Percentiles rank a stretch among this genome's conserved stretches.
phyloP scores from a whole-genome alignment of 257 asterid species.

The Linderniella brevidens region DNA sequence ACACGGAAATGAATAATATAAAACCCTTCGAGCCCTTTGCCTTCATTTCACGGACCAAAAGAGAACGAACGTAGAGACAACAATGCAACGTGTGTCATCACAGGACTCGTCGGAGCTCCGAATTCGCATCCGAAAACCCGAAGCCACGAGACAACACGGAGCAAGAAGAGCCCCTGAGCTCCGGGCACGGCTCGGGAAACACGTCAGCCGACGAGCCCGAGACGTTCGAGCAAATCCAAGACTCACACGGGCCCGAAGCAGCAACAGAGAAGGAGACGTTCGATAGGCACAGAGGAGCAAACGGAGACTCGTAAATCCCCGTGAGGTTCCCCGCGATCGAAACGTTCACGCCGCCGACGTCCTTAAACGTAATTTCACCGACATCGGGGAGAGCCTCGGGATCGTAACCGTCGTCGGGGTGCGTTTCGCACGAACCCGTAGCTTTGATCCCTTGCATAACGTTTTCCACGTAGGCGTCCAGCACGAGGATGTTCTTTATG shows the following conservation, averaged over 20 bases:
- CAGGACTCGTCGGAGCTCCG: too few species aligned
- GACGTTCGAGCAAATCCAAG: conserved; percentile 52
- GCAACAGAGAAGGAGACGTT: conserved; percentile 35
- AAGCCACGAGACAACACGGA: conserved; percentile 10
- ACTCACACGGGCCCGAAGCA: conserved; percentile 13
- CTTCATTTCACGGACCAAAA: too few species aligned
- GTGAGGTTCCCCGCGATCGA: conserved; percentile 48
- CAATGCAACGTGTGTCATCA: too few species aligned
- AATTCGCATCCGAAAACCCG: background rate
- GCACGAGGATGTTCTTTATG: conserved; percentile 30
- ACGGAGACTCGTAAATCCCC: conserved; percentile 65
- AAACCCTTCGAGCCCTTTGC: too few species aligned
- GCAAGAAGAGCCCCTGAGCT: conserved; percentile 25
- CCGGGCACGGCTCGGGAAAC: conserved; percentile 51
- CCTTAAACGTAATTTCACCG: conserved; percentile 33
- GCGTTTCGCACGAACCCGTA: conserved; percentile 53
- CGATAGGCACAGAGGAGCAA: conserved; percentile 56
- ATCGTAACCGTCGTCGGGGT: conserved; percentile 75
- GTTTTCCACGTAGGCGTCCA: conserved; percentile 36
- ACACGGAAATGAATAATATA: too few species aligned
- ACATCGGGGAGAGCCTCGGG: conserved; percentile 56
- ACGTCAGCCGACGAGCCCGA: conserved; percentile 46
- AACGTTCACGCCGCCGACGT: conserved; percentile 47
- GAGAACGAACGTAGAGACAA: too few species aligned
- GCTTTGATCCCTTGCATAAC: conserved; percentile 45